Percentiles rank a stretch among this genome's conserved stretches.
Conservation (phyloP, 345 rosid genomes). For the Pelargonium nanum region DNA sequence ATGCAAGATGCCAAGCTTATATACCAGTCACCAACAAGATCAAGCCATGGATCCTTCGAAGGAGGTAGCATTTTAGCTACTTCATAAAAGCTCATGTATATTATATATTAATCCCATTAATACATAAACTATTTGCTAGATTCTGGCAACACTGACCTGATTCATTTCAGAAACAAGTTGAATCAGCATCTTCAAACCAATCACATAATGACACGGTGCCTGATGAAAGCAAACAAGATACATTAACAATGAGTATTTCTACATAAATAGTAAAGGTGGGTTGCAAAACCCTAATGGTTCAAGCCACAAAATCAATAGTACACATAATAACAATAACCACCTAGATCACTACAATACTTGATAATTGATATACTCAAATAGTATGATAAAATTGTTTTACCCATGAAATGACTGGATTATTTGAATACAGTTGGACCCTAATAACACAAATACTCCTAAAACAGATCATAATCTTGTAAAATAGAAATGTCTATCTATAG, state of each 20-base stretch:
- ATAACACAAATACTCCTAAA: neutral
- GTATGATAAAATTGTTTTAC: neutral
- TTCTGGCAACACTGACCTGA: slow-evolving; percentile 48
- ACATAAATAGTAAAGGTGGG: neutral
- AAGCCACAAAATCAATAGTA: neutral
- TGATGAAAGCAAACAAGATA: slow-evolving; percentile 16
- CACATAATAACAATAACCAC: neutral
- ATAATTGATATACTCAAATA: too few relatives aligned
- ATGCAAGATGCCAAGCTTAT: neutral
- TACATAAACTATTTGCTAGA: too few relatives aligned
- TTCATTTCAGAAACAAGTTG: slow-evolving; percentile 98
- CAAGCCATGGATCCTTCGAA: neutral
- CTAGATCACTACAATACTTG: neutral
- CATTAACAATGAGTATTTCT: neutral
- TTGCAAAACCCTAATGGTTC: neutral
- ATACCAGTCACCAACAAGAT: neutral
- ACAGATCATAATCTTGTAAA: neutral
- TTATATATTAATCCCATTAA: neutral
- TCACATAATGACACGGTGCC: slow-evolving; percentile 80
- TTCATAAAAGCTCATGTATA: neutral
- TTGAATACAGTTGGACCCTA: neutral
- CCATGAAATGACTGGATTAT: neutral
- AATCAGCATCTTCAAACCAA: slow-evolving; percentile 91
- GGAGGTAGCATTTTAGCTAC: neutral
- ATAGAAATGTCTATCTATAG: too few relatives aligned